Conservation (phyloP, 495 filamentous ascomycete species). For the Poronia punctata region DNA sequence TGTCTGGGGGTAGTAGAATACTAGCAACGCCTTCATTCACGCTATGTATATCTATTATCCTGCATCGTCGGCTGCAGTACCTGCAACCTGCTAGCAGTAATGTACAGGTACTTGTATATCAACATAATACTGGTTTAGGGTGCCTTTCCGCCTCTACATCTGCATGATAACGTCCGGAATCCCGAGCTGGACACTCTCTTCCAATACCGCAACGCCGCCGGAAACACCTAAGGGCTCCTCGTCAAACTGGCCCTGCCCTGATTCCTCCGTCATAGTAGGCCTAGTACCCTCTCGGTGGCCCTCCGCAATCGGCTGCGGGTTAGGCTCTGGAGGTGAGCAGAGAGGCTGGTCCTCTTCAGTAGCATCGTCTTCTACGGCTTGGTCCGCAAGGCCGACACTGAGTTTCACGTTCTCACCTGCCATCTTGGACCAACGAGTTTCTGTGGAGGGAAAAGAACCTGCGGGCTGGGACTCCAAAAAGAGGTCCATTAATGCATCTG, state of each 20-base stretch:
- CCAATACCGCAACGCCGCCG: slow-evolving; percentile 50
- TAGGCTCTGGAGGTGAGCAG: too few relatives aligned
- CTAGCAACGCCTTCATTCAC: too few relatives aligned
- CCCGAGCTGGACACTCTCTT: slow-evolving; percentile 48
- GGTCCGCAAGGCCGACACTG: slow-evolving; percentile 1
- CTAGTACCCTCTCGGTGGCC: slow-evolving; percentile 3
- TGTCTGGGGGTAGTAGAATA: too few relatives aligned
- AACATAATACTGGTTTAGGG: neutral
- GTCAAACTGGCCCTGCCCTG: slow-evolving; percentile 16
- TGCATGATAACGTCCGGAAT: slow-evolving; percentile 47
- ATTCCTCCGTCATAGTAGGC: slow-evolving; percentile 9
- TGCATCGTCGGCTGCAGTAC: too few relatives aligned
- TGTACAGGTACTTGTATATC: too few relatives aligned
- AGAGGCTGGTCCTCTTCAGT: slow-evolving; percentile 4
- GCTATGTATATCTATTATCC: too few relatives aligned
- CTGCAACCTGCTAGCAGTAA: too few relatives aligned
- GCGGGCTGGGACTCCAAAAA: slow-evolving; percentile 17
- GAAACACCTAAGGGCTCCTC: slow-evolving; percentile 34
- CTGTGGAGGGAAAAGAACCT: too few relatives aligned
- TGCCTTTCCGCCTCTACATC: slow-evolving; percentile 9
- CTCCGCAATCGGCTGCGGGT: too few relatives aligned
- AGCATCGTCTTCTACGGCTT: neutral
- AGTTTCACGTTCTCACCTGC: too few relatives aligned
- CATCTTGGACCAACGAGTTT: too few relatives aligned
- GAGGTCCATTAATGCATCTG: neutral